Evolutionary conservation across 2,329 filamentous ascomycete species (phyloP), one percentile per base, ranked within the genome.

Genomic region (Bipolaris zeicola): DNA sequence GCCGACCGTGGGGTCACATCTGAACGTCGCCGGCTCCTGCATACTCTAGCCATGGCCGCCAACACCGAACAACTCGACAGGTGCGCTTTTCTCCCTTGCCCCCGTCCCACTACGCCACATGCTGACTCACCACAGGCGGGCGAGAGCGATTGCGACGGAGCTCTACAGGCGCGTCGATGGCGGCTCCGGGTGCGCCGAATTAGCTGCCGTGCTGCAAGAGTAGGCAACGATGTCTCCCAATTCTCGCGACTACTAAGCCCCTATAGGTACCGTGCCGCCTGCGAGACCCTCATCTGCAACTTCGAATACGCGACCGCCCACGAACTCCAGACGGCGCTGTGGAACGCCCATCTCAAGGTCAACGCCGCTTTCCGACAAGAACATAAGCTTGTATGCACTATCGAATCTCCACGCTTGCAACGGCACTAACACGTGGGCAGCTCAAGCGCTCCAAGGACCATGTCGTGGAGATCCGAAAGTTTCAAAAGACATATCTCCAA

Each of bases 401-500:
- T 24, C 31, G 10, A 42, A 28, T 18, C 37, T 6, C 14, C 16
- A 45, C 3, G 20, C 22, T 16, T 26, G 24, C 2, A 10, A 41
- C 36, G 28, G 14, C 33, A 43, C 60, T 68, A 48, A 68, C 28
- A 37, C 16, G 7, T 14, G 31, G 36, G 18, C 55, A 77, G 82
- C 74, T 84, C 78, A 75, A 69, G 60, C 69, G 83, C 64, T 77
- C 77, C 55, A 82, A 81, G 65, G 82, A 82, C 67, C 82, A 80
- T 66, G 79, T 82, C 53, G 85, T 87, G 43, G 83, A 86, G 76
- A 87, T 86, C 68, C 87, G 93, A 61, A 95, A 92, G 76, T 81
- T 94, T 48, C 89, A 91, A 73, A 93, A 90, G 77, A 83, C 88
- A 62, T 98, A 96, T 75, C 81, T 89, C 55, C 85, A 87, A 64